A percentile compares a stretch with the other conserved stretches of the same genome.
These are phyloP conservation scores for Agarophyton chilense DNA, from an alignment of 23 red algal genomes.

Conservation along the genomic window DNA sequence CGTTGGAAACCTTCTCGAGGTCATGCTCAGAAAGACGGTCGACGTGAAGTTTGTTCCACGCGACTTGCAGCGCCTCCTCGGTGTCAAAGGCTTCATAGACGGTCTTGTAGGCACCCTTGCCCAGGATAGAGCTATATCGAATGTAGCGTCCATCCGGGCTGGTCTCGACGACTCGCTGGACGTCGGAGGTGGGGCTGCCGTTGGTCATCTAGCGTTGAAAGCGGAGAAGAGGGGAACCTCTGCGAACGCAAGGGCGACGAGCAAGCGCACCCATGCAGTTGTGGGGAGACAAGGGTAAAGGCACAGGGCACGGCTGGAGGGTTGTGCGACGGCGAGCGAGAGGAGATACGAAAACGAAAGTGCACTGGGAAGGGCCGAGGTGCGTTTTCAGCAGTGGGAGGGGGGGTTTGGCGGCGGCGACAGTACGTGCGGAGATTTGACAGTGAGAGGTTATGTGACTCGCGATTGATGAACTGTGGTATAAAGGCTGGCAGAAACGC, in stretches of 20 bases:
- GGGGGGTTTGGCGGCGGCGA: not conserved
- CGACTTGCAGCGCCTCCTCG: constrained; percentile 93
- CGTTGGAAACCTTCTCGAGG: constrained; percentile 85
- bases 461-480: constrained; percentile 4
- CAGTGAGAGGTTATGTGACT: not conserved
- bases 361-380: not conserved
- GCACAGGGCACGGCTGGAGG: constrained; percentile 8
- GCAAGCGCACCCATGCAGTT: constrained; percentile 50
- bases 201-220: constrained; percentile 32
- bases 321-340: constrained; percentile 6
- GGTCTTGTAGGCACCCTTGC: constrained; percentile 94
- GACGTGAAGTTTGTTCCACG: constrained; percentile 98
- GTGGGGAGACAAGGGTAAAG: not conserved
- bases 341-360: not conserved
- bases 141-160: constrained; percentile 72
- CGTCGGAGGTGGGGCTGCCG: constrained; percentile 11
- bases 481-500: constrained; percentile 14
- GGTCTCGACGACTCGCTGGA: constrained; percentile 69
- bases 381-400: not conserved
- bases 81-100: constrained; percentile 99
- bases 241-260: constrained; percentile 25
- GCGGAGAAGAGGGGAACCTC: constrained; percentile 40
- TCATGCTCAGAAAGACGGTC: constrained; percentile 86
- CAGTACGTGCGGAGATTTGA: constrained; percentile 16
- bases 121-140: constrained; percentile 73